These are phyloP conservation scores for Eucalyptus brandiana DNA, from an alignment of 345 rosid genomes.

Conservation along the genomic window DNA sequence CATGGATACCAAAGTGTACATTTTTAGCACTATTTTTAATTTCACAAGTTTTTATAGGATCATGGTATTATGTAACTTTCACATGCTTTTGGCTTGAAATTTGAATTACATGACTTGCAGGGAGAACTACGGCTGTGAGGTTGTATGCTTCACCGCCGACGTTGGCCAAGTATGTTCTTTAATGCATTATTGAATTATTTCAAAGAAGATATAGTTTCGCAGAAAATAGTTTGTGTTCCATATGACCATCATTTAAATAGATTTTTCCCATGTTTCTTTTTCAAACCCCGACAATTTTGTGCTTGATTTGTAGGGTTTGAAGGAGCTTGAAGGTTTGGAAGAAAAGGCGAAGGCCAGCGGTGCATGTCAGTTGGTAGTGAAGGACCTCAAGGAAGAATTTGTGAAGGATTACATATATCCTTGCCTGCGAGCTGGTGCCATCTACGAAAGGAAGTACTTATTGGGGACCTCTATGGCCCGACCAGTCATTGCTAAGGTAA, in stretches of 20 bases:
- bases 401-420: constrained; percentile 83
- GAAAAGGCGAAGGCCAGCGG: constrained; percentile 94
- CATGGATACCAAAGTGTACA: neutral
- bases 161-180: constrained; percentile 78
- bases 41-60: neutral
- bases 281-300: neutral
- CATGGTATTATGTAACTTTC: neutral
- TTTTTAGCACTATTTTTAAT: neutral
- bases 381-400: constrained; percentile 87
- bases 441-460: constrained; percentile 86
- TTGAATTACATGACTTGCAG: constrained; percentile 13
- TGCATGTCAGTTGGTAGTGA: constrained; percentile 86
- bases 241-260: neutral
- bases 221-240: neutral
- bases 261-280: neutral
- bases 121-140: constrained; percentile 98
- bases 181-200: neutral
- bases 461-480: constrained; percentile 99
- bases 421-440: constrained; percentile 91
- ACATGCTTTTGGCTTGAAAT: neutral
- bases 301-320: constrained; percentile 45
- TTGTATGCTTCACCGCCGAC: constrained; percentile 98
- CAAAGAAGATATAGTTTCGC: neutral
- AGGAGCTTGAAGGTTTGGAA: constrained; percentile 91
- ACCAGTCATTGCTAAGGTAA: constrained; percentile 93